Conservation (phyloP, 1,284 basidiomycete genomes). For the Puccinia brachypodii region DNA sequence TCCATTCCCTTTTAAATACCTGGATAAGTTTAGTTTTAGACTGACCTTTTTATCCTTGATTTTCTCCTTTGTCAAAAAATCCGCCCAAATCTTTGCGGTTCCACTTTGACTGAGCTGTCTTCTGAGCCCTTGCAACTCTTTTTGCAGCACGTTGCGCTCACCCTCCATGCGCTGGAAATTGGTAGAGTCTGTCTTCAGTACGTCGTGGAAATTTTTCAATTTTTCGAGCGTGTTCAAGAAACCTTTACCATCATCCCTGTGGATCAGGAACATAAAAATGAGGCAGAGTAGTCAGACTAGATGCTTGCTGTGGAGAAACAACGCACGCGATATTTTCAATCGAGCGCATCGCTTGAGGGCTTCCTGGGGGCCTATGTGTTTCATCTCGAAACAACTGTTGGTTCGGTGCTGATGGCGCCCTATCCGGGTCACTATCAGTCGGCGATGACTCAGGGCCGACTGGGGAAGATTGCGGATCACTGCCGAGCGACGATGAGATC, state of each 20-base stretch:
- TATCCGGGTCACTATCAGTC: neutral
- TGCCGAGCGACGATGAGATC: neutral
- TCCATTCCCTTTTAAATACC: neutral
- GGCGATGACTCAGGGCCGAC: neutral
- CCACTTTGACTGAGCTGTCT: neutral
- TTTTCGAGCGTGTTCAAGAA: slow-evolving; percentile 11
- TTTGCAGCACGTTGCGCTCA: neutral
- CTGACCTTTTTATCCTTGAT: neutral
- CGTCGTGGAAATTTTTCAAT: neutral
- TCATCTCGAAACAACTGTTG: neutral
- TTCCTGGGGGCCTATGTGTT: neutral
- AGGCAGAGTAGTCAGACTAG: neutral
- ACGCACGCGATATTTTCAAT: neutral
- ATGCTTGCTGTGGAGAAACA: neutral
- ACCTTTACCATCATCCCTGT: neutral
- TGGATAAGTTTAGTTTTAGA: neutral
- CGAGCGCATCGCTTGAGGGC: neutral
- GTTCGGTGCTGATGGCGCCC: neutral
- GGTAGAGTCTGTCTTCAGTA: neutral
- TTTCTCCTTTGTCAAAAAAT: neutral
- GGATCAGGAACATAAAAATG: neutral
- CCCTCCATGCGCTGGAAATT: neutral
- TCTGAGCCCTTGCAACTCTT: neutral
- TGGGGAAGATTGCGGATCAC: neutral
- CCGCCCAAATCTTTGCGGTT: slow-evolving; percentile 3